phyloP scores from a whole-genome alignment of 2,329 filamentous ascomycete genomes.

The Coniochaeta sp. region DNA sequence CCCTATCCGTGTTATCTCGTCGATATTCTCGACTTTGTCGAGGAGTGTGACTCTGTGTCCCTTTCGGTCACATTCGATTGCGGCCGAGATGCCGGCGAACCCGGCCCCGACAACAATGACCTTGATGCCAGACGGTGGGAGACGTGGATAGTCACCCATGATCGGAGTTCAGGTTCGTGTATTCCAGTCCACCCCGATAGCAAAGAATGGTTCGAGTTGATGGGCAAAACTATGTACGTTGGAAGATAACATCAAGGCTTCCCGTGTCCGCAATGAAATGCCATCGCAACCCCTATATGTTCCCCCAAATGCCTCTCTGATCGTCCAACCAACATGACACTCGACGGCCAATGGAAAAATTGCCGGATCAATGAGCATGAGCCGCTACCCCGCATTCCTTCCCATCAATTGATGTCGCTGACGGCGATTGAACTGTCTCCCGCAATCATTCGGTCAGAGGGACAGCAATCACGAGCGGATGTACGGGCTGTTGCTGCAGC shows the following conservation, averaged over 20 bases:
- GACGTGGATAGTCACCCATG: slow-evolving; percentile 18
- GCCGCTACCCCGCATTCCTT: background rate
- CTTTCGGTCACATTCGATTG: slow-evolving; percentile 51
- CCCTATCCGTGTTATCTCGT: slow-evolving; percentile 36
- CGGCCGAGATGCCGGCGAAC: slow-evolving; percentile 53
- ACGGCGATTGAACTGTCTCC: slow-evolving; percentile 1
- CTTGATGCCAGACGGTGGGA: slow-evolving; percentile 31
- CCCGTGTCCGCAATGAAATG: too few relatives aligned
- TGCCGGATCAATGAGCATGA: background rate
- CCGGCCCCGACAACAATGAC: slow-evolving; percentile 44
- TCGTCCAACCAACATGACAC: background rate
- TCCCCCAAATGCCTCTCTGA: background rate
- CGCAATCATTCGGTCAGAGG: background rate
- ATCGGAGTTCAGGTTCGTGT: background rate
- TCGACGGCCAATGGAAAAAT: background rate
- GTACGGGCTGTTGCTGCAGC: too few relatives aligned
- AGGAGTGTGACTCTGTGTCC: slow-evolving; percentile 40
- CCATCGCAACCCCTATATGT: background rate
- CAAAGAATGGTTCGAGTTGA: background rate
- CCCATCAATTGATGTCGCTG: background rate
- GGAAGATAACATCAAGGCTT: slow-evolving; percentile 1
- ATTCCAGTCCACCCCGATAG: too few relatives aligned
- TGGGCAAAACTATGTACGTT: background rate
- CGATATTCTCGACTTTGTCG: slow-evolving; percentile 32
- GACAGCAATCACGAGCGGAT: too few relatives aligned